Base-by-base conservation (phyloP, 164 flowering plant genomes). In the Umbellularia californica region DNA sequence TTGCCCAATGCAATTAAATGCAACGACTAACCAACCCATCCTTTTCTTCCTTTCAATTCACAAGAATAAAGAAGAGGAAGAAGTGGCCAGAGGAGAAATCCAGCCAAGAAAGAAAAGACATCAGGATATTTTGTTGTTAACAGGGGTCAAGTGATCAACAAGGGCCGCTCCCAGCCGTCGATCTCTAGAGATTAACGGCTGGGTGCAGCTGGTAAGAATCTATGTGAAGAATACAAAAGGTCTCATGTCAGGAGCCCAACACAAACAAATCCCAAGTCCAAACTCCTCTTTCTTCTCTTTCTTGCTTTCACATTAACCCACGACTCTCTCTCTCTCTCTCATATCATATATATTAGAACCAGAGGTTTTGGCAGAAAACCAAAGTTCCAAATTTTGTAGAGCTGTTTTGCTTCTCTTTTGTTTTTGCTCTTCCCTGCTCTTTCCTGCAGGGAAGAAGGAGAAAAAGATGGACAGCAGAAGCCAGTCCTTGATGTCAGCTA, bases 321-420 rank as follows among this genome's bases (percentile, higher is more conserved):
- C 64, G 0, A 1, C 3, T 64, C 67, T 5, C 5, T 11, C 67
- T 64, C 67, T 25, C 67, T 25, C 28, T n/a, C n/a, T 77, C 51
- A 41, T 41, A 41, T 41, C 11, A 6, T 0, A 41, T 41, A 6
- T 41, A 41, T 41, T 41, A 41, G 77, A 77, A 77, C 79, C 80
- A 77, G 75, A 35, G 76, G 47, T 41, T 75, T 69, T 77, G 70
- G 50, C 12, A 47, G 50, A 77, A 80, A 76, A 78, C 78, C 83
- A 77, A 72, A 81, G 83, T 73, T 58, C 78, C 58, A 23, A 13
- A n/a, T 19, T 65, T 80, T 77, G 47, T 41, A 65, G 78, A 75
- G 70, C 76, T 60, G 67, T 41, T 41, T 7, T 41, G 11, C 47
- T 41, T 41, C 47, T 41, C 47, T 41, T 41, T 41, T 41, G 47